Conservation (phyloP, 192 early-diverging fungal genomes). For the Rhizophlyctis rosea region DNA sequence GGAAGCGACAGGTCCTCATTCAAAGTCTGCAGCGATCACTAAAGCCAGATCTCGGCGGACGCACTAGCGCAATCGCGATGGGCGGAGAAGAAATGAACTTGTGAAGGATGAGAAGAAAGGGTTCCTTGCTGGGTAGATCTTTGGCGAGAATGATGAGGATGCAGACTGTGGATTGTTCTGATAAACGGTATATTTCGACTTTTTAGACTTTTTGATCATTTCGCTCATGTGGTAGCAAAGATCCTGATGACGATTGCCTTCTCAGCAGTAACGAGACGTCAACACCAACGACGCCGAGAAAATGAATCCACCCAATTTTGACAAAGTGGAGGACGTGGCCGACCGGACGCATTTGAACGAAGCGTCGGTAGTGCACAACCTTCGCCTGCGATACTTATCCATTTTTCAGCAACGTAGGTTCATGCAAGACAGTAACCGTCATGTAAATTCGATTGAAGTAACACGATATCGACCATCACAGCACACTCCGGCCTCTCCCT, state of each 20-base stretch:
- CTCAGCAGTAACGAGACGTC: slow-evolving; percentile 59
- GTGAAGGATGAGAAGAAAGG: slow-evolving; percentile 90
- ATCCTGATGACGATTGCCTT: too few relatives aligned
- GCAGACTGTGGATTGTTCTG: slow-evolving; percentile 72
- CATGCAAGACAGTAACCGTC: not conserved
- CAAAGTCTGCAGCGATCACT: too few relatives aligned
- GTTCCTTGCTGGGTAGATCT: slow-evolving; percentile 81
- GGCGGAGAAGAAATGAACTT: slow-evolving; percentile 95
- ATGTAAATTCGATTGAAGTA: not conserved
- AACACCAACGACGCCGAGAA: slow-evolving; percentile 83
- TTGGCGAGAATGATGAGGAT: slow-evolving; percentile 68
- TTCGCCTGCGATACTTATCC: slow-evolving; percentile 82
- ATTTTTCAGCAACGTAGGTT: slow-evolving; percentile 87
- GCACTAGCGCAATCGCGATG: slow-evolving; percentile 74
- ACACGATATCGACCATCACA: slow-evolving; percentile 30
- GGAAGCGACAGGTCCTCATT: too few relatives aligned
- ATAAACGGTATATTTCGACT: slow-evolving; percentile 63
- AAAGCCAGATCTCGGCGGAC: slow-evolving; percentile 32
- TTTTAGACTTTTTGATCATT: not conserved
- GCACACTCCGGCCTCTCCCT: slow-evolving; percentile 99
- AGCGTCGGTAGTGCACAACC: slow-evolving; percentile 97
- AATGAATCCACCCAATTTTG: slow-evolving; percentile 99
- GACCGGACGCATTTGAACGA: slow-evolving; percentile 95
- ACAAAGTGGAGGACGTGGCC: slow-evolving; percentile 98
- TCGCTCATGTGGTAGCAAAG: not conserved